Evolutionary conservation across 768 basidiomycete species (phyloP).

Genomic region (Amanita polypyramis): DNA sequence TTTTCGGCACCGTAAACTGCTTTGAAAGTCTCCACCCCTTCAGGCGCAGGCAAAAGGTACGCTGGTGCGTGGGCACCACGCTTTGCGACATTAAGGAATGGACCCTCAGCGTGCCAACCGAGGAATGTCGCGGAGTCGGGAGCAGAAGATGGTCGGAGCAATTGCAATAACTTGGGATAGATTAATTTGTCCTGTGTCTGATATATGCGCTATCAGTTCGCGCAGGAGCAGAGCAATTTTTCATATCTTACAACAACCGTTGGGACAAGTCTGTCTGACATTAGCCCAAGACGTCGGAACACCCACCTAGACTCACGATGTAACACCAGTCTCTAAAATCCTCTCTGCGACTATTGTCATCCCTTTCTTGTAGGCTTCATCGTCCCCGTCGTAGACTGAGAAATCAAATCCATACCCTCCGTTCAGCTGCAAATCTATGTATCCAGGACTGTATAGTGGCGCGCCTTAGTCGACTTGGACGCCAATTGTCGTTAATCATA

Average conservation of each 20-base stretch:
- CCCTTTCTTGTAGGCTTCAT: constrained; percentile 55
- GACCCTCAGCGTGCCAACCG: constrained; percentile 90
- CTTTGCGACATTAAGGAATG: constrained; percentile 75
- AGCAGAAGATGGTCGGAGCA: constrained; percentile 59
- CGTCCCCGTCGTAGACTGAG: constrained; percentile 67
- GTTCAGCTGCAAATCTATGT: constrained; percentile 84
- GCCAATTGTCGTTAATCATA: constrained; percentile 13
- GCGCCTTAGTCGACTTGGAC: not conserved
- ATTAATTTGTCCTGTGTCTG: constrained; percentile 73
- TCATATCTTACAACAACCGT: constrained; percentile 58
- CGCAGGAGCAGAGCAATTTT: not conserved
- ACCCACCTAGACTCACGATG: constrained; percentile 46
- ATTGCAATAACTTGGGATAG: constrained; percentile 58
- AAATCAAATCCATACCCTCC: constrained; percentile 87
- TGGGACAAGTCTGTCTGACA: constrained; percentile 37
- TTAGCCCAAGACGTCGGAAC: not conserved
- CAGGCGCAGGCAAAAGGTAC: constrained; percentile 49
- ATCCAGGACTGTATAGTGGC: constrained; percentile 51
- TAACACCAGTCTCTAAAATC: constrained; percentile 83
- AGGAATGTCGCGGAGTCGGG: constrained; percentile 60
- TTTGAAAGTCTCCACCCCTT: constrained; percentile 62
- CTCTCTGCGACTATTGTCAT: constrained; percentile 62
- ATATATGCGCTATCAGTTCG: not conserved
- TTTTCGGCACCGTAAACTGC: constrained; percentile 63
- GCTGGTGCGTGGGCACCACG: constrained; percentile 73